Conservation (phyloP, 2,329 filamentous ascomycete genomes). For the Pseudonectria buxi region DNA sequence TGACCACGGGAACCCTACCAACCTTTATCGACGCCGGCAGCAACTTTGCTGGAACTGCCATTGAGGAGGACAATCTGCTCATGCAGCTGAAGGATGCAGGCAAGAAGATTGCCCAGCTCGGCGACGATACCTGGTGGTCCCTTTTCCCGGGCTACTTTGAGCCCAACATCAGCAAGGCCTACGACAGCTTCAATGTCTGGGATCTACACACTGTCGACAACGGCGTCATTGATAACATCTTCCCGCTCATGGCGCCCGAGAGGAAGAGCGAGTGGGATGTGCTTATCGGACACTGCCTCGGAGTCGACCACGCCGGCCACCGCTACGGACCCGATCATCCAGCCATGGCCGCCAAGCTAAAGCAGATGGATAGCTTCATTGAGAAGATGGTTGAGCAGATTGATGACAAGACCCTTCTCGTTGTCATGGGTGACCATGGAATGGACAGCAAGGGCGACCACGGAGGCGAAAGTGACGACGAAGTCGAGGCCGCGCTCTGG, state of each 20-base stretch:
- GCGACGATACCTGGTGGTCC: constrained; percentile 96
- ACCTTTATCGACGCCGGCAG: constrained; percentile 92
- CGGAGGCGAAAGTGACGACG: constrained; percentile 95
- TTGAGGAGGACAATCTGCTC: constrained; percentile 82
- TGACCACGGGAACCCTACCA: constrained; percentile 91
- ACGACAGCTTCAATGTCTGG: constrained; percentile 98
- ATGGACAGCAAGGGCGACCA: constrained; percentile 98
- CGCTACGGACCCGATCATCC: constrained; percentile 89
- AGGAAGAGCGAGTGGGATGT: constrained; percentile 77
- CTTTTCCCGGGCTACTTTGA: constrained; percentile 94
- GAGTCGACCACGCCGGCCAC: constrained; percentile 95
- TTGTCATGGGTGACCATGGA: constrained; percentile 98
- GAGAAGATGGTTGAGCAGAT: constrained; percentile 62
- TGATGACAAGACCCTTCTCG: constrained; percentile 78
- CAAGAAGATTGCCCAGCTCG: constrained; percentile 80
- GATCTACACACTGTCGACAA: constrained; percentile 96
- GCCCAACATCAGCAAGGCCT: constrained; percentile 74
- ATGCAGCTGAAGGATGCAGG: constrained; percentile 58
- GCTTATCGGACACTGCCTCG: constrained; percentile 88
- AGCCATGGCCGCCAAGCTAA: constrained; percentile 84
- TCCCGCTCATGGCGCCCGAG: constrained; percentile 65
- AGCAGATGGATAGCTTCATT: constrained; percentile 83
- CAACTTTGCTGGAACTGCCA: constrained; percentile 90
- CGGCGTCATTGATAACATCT: constrained; percentile 84
- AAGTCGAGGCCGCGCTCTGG: constrained; percentile 91